Conservation (phyloP, 164 flowering plant genomes). For the Liquidambar formosana region DNA sequence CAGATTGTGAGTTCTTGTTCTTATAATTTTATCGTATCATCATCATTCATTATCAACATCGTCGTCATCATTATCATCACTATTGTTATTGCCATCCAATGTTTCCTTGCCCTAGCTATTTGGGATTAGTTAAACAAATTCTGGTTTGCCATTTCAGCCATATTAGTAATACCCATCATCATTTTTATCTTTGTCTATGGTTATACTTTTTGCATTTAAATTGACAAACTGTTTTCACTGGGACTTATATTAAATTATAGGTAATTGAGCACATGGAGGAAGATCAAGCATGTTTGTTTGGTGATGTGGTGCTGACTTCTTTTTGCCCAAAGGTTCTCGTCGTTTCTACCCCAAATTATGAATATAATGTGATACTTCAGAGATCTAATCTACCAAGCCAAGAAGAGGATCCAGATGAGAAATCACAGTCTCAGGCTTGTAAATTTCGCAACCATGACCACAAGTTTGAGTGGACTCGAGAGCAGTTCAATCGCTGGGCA, state of each 20-base stretch:
- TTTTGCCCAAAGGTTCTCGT: slow-evolving; percentile 77
- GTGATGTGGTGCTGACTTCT: slow-evolving; percentile 58
- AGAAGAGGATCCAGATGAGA: slow-evolving; percentile 71
- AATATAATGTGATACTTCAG: slow-evolving; percentile 85
- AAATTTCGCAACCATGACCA: slow-evolving; percentile 95
- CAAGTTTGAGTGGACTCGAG: slow-evolving; percentile 96
- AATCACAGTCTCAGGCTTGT: slow-evolving; percentile 39
- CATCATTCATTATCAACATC: too few species aligned
- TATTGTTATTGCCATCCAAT: too few species aligned
- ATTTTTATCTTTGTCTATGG: neutral
- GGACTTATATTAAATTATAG: slow-evolving; percentile 28
- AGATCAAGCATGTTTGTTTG: slow-evolving; percentile 78
- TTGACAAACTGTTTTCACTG: neutral
- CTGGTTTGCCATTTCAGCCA: neutral
- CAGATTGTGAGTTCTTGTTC: too few species aligned
- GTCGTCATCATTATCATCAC: too few species aligned
- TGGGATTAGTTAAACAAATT: too few species aligned
- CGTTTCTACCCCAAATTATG: slow-evolving; percentile 96
- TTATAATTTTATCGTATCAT: too few species aligned
- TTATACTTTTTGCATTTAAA: neutral
- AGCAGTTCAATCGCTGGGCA: slow-evolving; percentile 84
- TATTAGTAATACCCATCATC: neutral
- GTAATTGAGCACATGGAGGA: slow-evolving; percentile 99
- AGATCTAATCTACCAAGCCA: slow-evolving; percentile 28
- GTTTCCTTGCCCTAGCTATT: too few species aligned